Conservation (phyloP, 768 basidiomycete species). For the Scleroderma bovista region DNA sequence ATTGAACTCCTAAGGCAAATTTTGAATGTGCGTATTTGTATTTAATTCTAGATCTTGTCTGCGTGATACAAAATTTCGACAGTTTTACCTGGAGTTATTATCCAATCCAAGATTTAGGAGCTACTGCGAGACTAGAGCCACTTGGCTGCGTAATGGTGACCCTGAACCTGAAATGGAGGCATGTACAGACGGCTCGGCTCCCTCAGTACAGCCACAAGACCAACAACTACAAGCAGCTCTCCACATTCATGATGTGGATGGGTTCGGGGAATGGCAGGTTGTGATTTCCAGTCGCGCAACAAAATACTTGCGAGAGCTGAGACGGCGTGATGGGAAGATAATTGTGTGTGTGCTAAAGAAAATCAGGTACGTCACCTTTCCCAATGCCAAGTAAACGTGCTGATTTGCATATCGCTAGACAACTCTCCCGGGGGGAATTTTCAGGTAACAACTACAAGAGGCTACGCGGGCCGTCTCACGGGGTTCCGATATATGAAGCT, state of each 20-base stretch:
- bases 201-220: not conserved
- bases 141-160: not conserved
- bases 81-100: not conserved
- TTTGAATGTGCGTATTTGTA: not conserved
- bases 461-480: conserved; percentile 35
- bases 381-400: too few relatives aligned
- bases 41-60: too few relatives aligned
- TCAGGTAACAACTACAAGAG: conserved; percentile 57
- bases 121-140: not conserved
- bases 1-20: not conserved
- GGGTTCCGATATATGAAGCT: conserved; percentile 55
- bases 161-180: not conserved
- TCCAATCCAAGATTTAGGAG: not conserved
- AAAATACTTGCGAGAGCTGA: not conserved
- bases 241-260: not conserved
- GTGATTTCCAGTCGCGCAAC: not conserved
- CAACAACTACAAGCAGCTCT: not conserved
- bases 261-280: not conserved
- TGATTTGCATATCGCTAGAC: conserved; percentile 30
- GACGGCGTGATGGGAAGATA: not conserved
- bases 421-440: conserved; percentile 58
- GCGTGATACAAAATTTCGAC: too few relatives aligned
- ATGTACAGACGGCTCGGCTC: not conserved
- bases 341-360: not conserved
- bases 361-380: not conserved